Conservation (phyloP, 2,329 filamentous ascomycete genomes). For the Colletotrichum cuscutae region DNA sequence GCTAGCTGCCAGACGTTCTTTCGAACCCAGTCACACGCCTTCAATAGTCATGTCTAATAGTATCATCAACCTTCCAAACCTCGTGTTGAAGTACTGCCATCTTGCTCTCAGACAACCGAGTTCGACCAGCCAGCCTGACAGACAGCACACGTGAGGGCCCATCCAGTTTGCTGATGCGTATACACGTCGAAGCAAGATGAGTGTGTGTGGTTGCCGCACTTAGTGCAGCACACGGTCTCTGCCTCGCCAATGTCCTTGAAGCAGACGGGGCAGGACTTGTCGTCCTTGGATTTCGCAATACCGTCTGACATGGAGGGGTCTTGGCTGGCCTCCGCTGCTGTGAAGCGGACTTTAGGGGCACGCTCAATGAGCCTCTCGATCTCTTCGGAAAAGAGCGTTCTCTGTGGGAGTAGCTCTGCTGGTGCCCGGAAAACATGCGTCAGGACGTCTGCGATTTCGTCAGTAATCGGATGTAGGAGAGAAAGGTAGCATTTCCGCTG, state of each 20-base stretch:
- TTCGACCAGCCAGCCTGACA: conserved; percentile 16
- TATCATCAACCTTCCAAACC: no score
- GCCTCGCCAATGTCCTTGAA: conserved; percentile 14
- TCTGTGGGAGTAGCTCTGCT: conserved; percentile 20
- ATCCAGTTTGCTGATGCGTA: neutral
- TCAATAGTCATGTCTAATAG: neutral
- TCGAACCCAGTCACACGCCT: neutral
- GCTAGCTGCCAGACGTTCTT: neutral
- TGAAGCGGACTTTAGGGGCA: conserved; percentile 19
- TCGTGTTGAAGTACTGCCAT: neutral
- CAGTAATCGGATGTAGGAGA: neutral
- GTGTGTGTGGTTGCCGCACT: conserved; percentile 28
- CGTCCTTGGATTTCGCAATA: conserved; percentile 14
- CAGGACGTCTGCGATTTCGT: conserved; percentile 21
- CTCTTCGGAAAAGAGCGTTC: conserved; percentile 3
- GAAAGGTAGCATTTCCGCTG: neutral
- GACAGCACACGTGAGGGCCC: conserved; percentile 15
- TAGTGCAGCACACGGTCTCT: conserved; percentile 8
- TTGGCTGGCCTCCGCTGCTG: conserved; percentile 1
- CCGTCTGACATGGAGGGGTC: conserved; percentile 26
- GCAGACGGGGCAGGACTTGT: conserved; percentile 24
- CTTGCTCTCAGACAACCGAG: neutral
- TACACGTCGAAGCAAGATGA: conserved; percentile 20
- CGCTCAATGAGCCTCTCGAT: conserved; percentile 8
- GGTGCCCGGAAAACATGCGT: conserved; percentile 26